Conservation (phyloP, 129 eudicot genomes). For the Logfia minima region DNA sequence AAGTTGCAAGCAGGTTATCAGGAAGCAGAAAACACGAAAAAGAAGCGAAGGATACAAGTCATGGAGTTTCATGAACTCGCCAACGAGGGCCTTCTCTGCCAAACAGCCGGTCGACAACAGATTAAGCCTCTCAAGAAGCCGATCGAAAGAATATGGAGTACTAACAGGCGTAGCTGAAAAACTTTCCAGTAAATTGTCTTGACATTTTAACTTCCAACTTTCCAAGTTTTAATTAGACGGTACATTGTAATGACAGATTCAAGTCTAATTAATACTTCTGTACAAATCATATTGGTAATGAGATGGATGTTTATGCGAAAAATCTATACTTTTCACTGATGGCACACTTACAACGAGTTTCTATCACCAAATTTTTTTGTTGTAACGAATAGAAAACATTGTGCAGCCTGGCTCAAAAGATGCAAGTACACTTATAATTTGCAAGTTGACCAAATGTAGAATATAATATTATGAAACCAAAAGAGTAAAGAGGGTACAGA, state of each 20-base stretch:
- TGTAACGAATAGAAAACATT: no score
- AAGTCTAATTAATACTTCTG: neutral
- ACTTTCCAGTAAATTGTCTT: neutral
- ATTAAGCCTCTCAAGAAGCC: neutral
- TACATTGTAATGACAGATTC: no score
- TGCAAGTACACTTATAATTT: no score
- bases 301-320: neutral
- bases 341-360: no score
- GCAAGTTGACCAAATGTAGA: no score
- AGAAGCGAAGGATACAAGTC: neutral
- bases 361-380: no score
- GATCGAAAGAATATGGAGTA: neutral
- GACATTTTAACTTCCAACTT: neutral
- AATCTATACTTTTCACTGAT: no score
- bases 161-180: neutral
- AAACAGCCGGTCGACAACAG: neutral
- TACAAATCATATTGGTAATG: neutral
- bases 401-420: no score
- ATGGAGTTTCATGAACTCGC: slow-evolving; percentile 9
- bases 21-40: neutral
- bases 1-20: neutral
- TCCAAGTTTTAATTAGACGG: neutral
- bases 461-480: no score
- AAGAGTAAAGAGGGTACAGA: no score
- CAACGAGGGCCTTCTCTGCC: neutral